phyloP scores from a whole-genome alignment of 2,329 filamentous ascomycete genomes.

The Calonectria pseudoturangicola region DNA sequence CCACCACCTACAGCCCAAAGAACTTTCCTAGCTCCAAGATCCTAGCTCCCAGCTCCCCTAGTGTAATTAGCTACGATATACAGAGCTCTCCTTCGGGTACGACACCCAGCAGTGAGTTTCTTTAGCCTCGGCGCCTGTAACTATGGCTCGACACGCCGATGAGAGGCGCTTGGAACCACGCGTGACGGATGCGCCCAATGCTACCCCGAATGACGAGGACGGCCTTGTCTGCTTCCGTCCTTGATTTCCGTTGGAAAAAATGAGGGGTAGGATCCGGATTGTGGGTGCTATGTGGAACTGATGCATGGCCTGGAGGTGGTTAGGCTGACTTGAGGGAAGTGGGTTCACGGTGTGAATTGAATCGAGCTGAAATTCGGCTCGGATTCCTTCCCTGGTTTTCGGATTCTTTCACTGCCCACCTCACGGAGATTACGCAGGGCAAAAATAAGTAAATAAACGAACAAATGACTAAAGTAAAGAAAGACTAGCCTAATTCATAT shows the following conservation, averaged over 20 bases:
- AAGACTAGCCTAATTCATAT: not conserved
- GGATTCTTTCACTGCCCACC: constrained; percentile 2
- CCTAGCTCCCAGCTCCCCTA: not conserved
- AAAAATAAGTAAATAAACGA: no score
- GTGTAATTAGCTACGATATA: not conserved
- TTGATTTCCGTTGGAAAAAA: not conserved
- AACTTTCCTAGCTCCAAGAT: not conserved
- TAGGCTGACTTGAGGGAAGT: constrained; percentile 19
- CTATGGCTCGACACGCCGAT: constrained; percentile 34
- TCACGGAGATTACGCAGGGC: no score
- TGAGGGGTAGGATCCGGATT: not conserved
- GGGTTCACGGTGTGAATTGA: not conserved
- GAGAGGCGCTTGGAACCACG: constrained; percentile 14
- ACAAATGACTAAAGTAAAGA: no score
- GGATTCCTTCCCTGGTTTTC: not conserved
- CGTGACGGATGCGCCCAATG: constrained; percentile 9
- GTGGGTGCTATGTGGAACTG: constrained; percentile 2
- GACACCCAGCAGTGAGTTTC: not conserved
- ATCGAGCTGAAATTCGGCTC: not conserved
- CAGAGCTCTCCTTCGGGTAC: constrained; percentile 1
- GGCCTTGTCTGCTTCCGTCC: not conserved
- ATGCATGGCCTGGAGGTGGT: not conserved
- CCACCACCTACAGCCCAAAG: not conserved
- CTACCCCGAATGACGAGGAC: constrained; percentile 3
- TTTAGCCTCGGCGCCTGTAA: constrained; percentile 33